Base-by-base conservation (phyloP, 148 eudicot genomes). In the Cornus florida region DNA sequence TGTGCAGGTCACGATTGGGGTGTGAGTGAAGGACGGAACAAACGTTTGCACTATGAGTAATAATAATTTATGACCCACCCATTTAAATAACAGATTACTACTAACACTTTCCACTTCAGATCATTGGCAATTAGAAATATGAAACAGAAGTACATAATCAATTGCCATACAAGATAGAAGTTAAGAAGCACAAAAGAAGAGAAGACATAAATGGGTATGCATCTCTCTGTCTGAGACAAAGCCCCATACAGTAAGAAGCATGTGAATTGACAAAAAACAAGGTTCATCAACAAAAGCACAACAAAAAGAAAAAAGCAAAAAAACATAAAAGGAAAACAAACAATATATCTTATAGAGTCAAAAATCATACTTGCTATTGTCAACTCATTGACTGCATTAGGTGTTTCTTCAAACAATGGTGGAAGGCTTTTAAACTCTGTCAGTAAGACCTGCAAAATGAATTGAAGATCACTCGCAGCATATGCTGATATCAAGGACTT, bases 391-490 rank as follows among this genome's bases (percentile, higher is more conserved):
- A 81, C 79, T 22, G 97, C 91, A 82, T 89, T 87, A 14, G 94
- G 89, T 24, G 95, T 93, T 39, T 85, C 84, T 81, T 87, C 90
- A 75, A 95, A 85, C 77, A 91, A 82, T 74, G 99, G 99, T 19
- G 99, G 97, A 66, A 95, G 95, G 80, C 97, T 92, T 83, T 85
- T 88, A 78, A 92, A 95, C 71, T 78, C 89, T 32, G 92, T 93
- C 79, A 95, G 83, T 74, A 71, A 69, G 71, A 95, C 93, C 99
- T 95, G 84, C 82, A 87, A 74, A 79, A 77, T 9, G 20, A 11
- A 69, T 67, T 76, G 6, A 33, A 32, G 24, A 73, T 43, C 22
- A 73, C 46, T 41, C 14, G 32, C 11, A 43, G 43, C 68, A 28
- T n/a, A 76, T 28, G 28, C n/a, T 20, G 70, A 68, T 53, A 48